These are phyloP conservation scores for Infundibulicybe gibba DNA, from an alignment of 768 basidiomycete species.

Conservation along the genomic window DNA sequence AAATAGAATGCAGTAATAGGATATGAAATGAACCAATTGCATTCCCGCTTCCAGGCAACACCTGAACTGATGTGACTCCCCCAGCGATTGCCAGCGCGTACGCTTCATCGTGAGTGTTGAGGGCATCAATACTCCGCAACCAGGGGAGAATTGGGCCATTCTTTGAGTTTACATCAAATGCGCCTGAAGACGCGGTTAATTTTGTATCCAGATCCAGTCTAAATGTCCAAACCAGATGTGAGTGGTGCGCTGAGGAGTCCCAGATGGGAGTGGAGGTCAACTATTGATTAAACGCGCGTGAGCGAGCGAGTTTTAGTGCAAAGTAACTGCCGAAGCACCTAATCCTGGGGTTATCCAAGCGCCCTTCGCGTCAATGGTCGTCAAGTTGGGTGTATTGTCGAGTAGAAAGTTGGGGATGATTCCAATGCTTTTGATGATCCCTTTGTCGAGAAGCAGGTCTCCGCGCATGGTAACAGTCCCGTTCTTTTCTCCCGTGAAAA, in stretches of 20 bases:
- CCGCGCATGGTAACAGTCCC: constrained; percentile 53
- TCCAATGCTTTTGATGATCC: constrained; percentile 58
- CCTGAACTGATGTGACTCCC: constrained; percentile 82
- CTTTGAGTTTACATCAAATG: constrained; percentile 58
- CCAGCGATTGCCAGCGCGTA: constrained; percentile 76
- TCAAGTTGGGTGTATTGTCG: constrained; percentile 39
- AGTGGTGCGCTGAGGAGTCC: constrained; percentile 70
- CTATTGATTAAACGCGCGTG: constrained; percentile 25
- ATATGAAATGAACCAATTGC: constrained; percentile 52
- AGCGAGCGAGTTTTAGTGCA: constrained; percentile 14
- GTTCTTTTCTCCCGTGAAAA: constrained; percentile 59
- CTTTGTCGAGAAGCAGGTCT: constrained; percentile 66
- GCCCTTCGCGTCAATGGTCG: constrained; percentile 56
- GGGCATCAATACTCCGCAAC: constrained; percentile 78
- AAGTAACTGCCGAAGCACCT: constrained; percentile 32
- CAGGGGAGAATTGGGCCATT: constrained; percentile 73
- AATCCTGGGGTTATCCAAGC: constrained; percentile 68
- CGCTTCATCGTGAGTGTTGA: constrained; percentile 83
- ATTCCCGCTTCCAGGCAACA: constrained; percentile 76
- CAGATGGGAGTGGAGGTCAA: constrained; percentile 79
- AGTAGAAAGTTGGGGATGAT: constrained; percentile 37
- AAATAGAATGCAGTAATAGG: background rate
- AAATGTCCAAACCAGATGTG: constrained; percentile 28
- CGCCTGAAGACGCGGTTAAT: constrained; percentile 22
- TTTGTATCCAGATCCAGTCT: background rate